These are phyloP conservation scores for Apophysomyces variabilis DNA, from an alignment of 371 early-diverging fungal genomes.

Conservation along the genomic window DNA sequence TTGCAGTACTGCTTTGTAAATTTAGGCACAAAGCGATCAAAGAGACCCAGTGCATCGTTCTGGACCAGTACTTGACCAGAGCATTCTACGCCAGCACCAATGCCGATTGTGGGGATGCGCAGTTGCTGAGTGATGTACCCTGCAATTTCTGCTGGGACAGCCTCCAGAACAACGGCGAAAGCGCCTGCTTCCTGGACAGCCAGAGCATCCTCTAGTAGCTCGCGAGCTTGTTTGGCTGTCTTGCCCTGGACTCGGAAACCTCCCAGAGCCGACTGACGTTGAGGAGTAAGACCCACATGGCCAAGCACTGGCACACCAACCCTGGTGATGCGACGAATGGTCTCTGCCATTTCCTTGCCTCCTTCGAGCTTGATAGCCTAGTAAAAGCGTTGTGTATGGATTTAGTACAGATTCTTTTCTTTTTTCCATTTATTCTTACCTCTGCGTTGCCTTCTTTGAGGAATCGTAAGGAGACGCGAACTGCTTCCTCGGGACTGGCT, in stretches of 20 bases:
- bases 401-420: not conserved
- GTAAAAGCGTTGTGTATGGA: not conserved
- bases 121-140: constrained; percentile 76
- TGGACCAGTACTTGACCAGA: constrained; percentile 95
- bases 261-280: constrained; percentile 83
- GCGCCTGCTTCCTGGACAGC: constrained; percentile 94
- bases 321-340: constrained; percentile 71
- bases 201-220: constrained; percentile 83
- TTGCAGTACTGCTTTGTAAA: constrained; percentile 91
- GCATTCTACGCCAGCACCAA: constrained; percentile 89
- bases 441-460: constrained; percentile 91
- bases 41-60: constrained; percentile 88
- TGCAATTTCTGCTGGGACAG: constrained; percentile 90
- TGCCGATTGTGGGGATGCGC: constrained; percentile 92
- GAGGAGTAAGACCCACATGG: constrained; percentile 95
- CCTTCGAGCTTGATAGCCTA: constrained; percentile 95
- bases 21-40: constrained; percentile 83
- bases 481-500: constrained; percentile 70
- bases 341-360: constrained; percentile 82
- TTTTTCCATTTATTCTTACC: constrained; percentile 30
- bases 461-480: constrained; percentile 78
- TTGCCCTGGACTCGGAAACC: constrained; percentile 95
- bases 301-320: constrained; percentile 93
- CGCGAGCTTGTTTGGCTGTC: constrained; percentile 73
- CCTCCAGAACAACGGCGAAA: constrained; percentile 91